Evolutionary conservation across 306 rosid genomes (phyloP), one percentile per base, ranked within the genome.

Genomic region (Pterocarpus macrocarpus): DNA sequence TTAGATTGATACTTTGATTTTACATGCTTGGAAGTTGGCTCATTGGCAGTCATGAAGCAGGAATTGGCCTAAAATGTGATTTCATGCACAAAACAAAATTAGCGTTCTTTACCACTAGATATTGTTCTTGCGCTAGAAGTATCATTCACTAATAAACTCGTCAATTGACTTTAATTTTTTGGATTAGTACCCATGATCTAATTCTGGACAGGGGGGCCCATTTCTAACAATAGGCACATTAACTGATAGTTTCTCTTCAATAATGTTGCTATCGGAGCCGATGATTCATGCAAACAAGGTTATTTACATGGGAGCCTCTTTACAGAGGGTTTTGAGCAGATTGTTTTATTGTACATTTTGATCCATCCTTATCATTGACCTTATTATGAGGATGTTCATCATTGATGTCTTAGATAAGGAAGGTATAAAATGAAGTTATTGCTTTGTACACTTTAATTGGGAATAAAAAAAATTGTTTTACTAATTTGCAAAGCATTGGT

Each of bases 261-360:
- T 64, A 76, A 28, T 75, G 69, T 58, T 77, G 50, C 80, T 58
- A 75, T 50, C 52, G 55, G 77, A 74, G 71, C 16, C 33, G 71
- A 69, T 64, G 82, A 57, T 16, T 65, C 35, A 82, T 77, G 44
- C 59, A 59, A 71, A 64, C 38, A 65, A 76, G 71, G 75, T 79
- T 75, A 57, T 65, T 57, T 73, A 69, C 52, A 43, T 28, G n/a
- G 76, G 59, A 55, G 73, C 69, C 32, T 4, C 53, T 34, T 45
- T 56, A 8, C 58, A 8, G 65, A 17, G 36, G 64, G 69, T 64
- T 61, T 55, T 55, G n/a, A 14, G 15, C 44, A 64, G 15, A 30
- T 56, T 41, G 73, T 30, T 35, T 59, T 16, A 56, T 32, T 7
- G 68, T 67, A 55, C 10, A n/a, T 57, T 55, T 73, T 53, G 41